Base-by-base conservation (phyloP, 192 early-diverging fungal species). In the Gamsiella multidivaricata region DNA sequence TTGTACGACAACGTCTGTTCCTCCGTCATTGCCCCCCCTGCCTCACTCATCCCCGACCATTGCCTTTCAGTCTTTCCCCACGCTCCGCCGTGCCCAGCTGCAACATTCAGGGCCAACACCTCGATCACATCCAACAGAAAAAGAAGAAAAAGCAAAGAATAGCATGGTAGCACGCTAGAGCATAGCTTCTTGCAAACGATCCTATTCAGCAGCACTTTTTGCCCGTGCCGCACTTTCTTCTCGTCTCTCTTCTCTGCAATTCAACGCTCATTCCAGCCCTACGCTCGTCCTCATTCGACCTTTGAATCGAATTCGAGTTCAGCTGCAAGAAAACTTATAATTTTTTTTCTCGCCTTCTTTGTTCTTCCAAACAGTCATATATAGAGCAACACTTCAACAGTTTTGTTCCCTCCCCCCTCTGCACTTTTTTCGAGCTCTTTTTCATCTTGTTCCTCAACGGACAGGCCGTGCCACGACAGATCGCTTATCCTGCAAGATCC, bases 1-100 rank as follows among this genome's bases (percentile, higher is more conserved):
- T 58, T 58, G 55, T 54, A 54, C 53, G 15, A 54, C 53, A 54
- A 32, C 53, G 32, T 32, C 7, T 33, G 6, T 18, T n/a, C 42
- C 42, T 51, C 46, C 33, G 20, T 8, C 46, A 51, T 62, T 22
- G 60, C 31, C 33, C 9, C 45, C 11, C 2, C 33, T 36, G 10
- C 4, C 55, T 41, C 20, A 4, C 22, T n/a, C 55, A 41, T 15
- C 33, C 28, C 32, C 18, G 7, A 34, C 4, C 54, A 36, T 15
- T 18, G 17, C 54, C 11, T 43, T 46, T 47, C 15, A 5, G 17
- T 28, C 28, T 49, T n/a, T 46, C 5, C 37, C 37, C 12, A 20
- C 54, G n/a, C 28, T 53, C 28, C 28, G n/a, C 51, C 4, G 50
- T 52, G 28, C 51, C 12, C 51, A 5, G 28, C 8, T 55, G 31